A percentile compares a stretch with the other conserved stretches of the same genome.
These are phyloP conservation scores for Scortechinia acanthostroma DNA, from an alignment of 2,329 filamentous ascomycete species.

Conservation along the genomic window DNA sequence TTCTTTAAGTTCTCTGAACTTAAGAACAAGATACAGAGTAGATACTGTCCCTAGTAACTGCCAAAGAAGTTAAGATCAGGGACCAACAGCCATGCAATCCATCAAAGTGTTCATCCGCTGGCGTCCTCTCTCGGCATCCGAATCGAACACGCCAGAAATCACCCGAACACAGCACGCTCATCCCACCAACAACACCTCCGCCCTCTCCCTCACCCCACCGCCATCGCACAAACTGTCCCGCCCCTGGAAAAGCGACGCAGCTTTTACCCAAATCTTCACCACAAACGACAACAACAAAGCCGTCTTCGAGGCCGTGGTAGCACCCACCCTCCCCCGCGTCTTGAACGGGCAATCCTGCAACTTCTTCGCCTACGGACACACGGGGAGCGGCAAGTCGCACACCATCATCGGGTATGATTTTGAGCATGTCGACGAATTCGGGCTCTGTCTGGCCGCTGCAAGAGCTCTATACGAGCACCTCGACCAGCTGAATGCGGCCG, in stretches of 20 bases:
- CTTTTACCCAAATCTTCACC: not conserved
- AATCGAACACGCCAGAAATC: too few relatives aligned
- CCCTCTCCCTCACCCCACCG: too few relatives aligned
- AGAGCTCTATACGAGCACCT: conserved; percentile 15
- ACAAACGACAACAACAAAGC: not conserved
- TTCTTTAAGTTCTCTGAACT: too few relatives aligned
- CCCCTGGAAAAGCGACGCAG: not conserved
- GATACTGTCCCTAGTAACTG: too few relatives aligned
- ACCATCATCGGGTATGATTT: conserved; percentile 28
- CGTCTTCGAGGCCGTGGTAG: conserved; percentile 13
- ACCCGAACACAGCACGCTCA: too few relatives aligned
- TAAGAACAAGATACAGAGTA: too few relatives aligned
- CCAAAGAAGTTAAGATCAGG: too few relatives aligned
- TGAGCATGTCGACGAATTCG: conserved; percentile 18
- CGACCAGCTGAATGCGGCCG: conserved; percentile 11
- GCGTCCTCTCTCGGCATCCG: too few relatives aligned
- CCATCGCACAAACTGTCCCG: too few relatives aligned
- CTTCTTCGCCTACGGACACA: conserved; percentile 33
- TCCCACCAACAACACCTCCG: too few relatives aligned
- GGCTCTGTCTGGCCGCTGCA: conserved; percentile 24
- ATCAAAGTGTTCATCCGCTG: too few relatives aligned
- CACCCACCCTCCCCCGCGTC: conserved; percentile 19
- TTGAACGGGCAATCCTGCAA: conserved; percentile 24
- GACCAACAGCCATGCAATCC: too few relatives aligned
- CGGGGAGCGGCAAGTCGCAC: conserved; percentile 12